Evolutionary conservation across 805 yeast genomes (phyloP).

Genomic region (Candida andamanensis): DNA sequence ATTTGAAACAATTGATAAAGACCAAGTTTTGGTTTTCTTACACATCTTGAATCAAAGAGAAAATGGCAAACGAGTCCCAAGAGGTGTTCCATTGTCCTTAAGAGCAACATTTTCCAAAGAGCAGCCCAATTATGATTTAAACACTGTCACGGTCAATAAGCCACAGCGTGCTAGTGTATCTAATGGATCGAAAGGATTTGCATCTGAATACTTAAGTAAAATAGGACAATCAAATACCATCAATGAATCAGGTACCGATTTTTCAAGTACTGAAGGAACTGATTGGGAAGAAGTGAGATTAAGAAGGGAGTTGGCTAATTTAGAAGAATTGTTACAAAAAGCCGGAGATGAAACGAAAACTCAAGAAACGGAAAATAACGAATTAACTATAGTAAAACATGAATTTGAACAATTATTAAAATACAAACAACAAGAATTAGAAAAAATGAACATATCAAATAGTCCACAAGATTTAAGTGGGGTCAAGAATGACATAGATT

Average conservation of each 20-base stretch:
- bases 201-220: conserved; percentile 49
- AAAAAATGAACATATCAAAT: conserved; percentile 8
- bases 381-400: conserved; percentile 33
- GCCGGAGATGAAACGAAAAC: conserved; percentile 30
- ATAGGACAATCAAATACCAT: conserved; percentile 46
- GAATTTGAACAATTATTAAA: conserved; percentile 81
- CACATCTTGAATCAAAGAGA: conserved; percentile 90
- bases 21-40: conserved; percentile 82
- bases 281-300: conserved; percentile 92
- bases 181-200: conserved; percentile 36
- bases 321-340: conserved; percentile 60
- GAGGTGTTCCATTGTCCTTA: conserved; percentile 89
- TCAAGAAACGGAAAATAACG: conserved; percentile 17
- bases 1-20: conserved; percentile 84
- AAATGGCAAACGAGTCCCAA: conserved; percentile 78
- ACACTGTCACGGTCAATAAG: conserved; percentile 26
- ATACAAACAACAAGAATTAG: conserved; percentile 63
- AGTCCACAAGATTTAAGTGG: conserved; percentile 40
- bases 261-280: conserved; percentile 65
- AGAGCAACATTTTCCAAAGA: conserved; percentile 90
- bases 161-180: conserved; percentile 12
- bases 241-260: conserved; percentile 56
- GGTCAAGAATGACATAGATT: conserved; percentile 56
- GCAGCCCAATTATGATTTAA: conserved; percentile 64
- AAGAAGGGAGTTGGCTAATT: conserved; percentile 68